Conservation (phyloP, 805 yeast genomes). For the Suhomyces prunicola region DNA sequence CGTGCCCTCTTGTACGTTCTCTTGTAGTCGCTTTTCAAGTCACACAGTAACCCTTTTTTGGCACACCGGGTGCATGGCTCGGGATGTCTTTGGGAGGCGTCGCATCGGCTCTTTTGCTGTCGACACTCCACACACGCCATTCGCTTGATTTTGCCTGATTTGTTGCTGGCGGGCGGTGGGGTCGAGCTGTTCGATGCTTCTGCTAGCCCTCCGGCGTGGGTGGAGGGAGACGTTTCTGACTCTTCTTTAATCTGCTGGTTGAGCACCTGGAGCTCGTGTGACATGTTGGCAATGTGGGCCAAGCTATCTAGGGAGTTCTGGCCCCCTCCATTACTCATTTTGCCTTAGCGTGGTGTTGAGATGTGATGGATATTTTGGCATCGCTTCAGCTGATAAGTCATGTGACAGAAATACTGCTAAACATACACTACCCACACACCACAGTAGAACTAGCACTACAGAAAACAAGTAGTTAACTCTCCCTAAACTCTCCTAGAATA, state of each 20-base stretch:
- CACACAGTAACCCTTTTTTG: conserved; percentile 67
- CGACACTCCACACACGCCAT: conserved; percentile 96
- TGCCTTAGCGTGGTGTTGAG: background rate
- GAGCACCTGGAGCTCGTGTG: conserved; percentile 36
- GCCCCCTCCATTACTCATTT: conserved; percentile 10
- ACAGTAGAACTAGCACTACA: too few species aligned
- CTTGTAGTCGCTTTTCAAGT: conserved; percentile 76
- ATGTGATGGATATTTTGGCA: background rate
- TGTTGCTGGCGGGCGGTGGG: conserved; percentile 9
- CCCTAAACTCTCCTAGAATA: too few species aligned
- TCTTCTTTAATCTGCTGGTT: conserved; percentile 21
- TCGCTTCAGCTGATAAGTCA: too few species aligned
- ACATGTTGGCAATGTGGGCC: conserved; percentile 44
- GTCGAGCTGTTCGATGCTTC: background rate
- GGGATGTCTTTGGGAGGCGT: conserved; percentile 74
- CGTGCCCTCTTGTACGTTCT: conserved; percentile 87
- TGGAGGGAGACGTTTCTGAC: conserved; percentile 2
- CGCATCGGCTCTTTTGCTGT: conserved; percentile 91
- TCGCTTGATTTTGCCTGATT: conserved; percentile 38
- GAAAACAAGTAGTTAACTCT: too few species aligned
- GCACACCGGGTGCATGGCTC: conserved; percentile 79
- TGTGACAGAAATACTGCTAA: too few species aligned
- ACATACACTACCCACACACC: too few species aligned
- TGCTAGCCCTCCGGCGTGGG: background rate
- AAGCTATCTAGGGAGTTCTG: conserved; percentile 36